phyloP scores from a whole-genome alignment of 805 yeast species.

The Candida khao-thaluensis region DNA sequence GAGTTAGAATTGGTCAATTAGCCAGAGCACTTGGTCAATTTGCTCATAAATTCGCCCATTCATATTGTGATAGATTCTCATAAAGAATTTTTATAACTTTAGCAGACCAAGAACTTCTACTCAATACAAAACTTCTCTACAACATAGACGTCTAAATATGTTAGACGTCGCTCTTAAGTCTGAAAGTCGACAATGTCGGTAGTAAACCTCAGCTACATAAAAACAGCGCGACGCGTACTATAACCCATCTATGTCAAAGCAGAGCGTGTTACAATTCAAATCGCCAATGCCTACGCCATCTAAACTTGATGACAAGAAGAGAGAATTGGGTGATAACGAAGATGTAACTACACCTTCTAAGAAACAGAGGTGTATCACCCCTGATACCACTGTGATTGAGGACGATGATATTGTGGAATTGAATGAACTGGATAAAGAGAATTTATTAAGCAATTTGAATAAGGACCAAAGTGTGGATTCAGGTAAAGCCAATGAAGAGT shows the following conservation, averaged over 20 bases:
- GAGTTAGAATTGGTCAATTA: no score
- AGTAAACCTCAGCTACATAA: no score
- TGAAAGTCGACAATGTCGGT: no score
- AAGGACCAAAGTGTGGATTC: no score
- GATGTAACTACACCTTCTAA: constrained; percentile 8
- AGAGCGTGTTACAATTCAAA: constrained; percentile 1
- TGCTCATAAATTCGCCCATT: no score
- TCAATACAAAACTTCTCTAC: no score
- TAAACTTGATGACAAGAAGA: constrained; percentile 7
- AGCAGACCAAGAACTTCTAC: no score
- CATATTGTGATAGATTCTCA: no score
- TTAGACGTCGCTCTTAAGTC: no score
- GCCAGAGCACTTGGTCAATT: no score
- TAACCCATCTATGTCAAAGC: constrained; percentile 5
- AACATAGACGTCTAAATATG: no score
- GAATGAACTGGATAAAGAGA: constrained; percentile 16
- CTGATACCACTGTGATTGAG: constrained; percentile 6
- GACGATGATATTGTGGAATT: constrained; percentile 1
- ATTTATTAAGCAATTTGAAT: constrained; percentile 2
- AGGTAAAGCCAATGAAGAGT: neutral
- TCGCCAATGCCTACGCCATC: constrained; percentile 12
- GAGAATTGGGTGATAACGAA: constrained; percentile 5
- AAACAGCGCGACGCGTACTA: constrained; percentile 5
- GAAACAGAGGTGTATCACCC: constrained; percentile 8
- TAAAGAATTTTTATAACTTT: no score